phyloP scores from a whole-genome alignment of 768 basidiomycete genomes.

The Lentinula detonsa region DNA sequence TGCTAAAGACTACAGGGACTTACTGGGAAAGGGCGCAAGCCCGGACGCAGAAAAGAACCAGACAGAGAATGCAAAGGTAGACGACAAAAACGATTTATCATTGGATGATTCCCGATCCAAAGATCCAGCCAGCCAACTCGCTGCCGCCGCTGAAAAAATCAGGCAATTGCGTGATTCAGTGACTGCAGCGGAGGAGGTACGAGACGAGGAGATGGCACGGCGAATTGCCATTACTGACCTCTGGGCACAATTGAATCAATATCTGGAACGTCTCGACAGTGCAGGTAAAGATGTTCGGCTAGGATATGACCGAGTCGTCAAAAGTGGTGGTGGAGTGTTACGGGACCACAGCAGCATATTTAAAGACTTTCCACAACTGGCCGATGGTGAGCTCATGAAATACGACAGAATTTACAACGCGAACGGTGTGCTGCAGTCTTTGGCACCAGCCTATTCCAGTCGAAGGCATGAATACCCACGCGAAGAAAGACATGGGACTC shows the following conservation, averaged over 20 bases:
- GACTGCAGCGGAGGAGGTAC: background rate
- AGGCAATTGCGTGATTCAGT: background rate
- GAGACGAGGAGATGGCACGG: conserved; percentile 4
- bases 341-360: background rate
- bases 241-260: background rate
- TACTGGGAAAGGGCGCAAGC: background rate
- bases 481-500: conserved; percentile 1
- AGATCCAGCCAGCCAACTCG: background rate
- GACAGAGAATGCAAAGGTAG: background rate
- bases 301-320: conserved; percentile 2
- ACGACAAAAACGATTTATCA: background rate
- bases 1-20: background rate
- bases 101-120: background rate
- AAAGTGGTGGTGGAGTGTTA: background rate
- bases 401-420: background rate
- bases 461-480: conserved; percentile 1
- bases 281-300: background rate
- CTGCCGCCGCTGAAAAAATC: background rate
- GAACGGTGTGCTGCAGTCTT: background rate
- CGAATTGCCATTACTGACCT: conserved; percentile 1
- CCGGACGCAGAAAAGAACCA: background rate
- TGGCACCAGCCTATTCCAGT: background rate
- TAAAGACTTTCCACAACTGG: background rate
- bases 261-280: conserved; percentile 2
- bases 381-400: background rate